Conservation (phyloP, 495 filamentous ascomycete species). For the Bathelium albidoporum region DNA sequence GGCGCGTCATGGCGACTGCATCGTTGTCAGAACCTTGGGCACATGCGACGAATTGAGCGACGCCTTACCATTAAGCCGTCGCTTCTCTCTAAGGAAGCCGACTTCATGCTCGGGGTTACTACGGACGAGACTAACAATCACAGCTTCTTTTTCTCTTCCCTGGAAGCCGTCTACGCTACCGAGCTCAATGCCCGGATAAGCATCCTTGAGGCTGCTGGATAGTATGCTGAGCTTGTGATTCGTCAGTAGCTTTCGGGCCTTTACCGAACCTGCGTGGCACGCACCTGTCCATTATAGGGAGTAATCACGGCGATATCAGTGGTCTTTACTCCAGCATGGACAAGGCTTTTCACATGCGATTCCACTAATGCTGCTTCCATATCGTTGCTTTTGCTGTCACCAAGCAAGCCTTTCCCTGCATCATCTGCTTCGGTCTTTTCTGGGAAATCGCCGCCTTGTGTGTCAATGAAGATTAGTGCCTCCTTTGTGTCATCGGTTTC, state of each 20-base stretch:
- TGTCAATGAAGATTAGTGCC: slow-evolving; percentile 89
- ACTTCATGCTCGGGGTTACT: slow-evolving; percentile 82
- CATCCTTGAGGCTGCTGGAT: slow-evolving; percentile 61
- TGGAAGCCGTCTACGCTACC: slow-evolving; percentile 97
- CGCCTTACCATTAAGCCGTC: slow-evolving; percentile 75
- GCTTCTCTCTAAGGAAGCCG: slow-evolving; percentile 88
- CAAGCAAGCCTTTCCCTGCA: slow-evolving; percentile 44
- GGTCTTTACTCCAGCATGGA: slow-evolving; percentile 65
- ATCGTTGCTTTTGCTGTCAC: slow-evolving; percentile 89
- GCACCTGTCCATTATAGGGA: slow-evolving; percentile 86
- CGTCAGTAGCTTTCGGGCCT: slow-evolving; percentile 15
- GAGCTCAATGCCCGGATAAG: slow-evolving; percentile 74
- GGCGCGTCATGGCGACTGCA: slow-evolving; percentile 86
- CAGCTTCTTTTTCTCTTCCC: slow-evolving; percentile 91
- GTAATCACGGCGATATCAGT: slow-evolving; percentile 90
- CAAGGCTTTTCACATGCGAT: slow-evolving; percentile 59
- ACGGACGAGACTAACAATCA: slow-evolving; percentile 81
- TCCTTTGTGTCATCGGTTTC: slow-evolving; percentile 81
- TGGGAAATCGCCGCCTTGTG: slow-evolving; percentile 78
- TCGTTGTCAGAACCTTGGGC: background rate
- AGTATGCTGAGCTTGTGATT: slow-evolving; percentile 49
- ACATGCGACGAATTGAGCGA: slow-evolving; percentile 4
- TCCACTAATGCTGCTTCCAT: slow-evolving; percentile 77
- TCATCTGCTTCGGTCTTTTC: slow-evolving; percentile 36
- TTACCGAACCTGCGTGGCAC: slow-evolving; percentile 15